phyloP scores from a whole-genome alignment of 768 basidiomycete genomes.

The Russula brevipes region DNA sequence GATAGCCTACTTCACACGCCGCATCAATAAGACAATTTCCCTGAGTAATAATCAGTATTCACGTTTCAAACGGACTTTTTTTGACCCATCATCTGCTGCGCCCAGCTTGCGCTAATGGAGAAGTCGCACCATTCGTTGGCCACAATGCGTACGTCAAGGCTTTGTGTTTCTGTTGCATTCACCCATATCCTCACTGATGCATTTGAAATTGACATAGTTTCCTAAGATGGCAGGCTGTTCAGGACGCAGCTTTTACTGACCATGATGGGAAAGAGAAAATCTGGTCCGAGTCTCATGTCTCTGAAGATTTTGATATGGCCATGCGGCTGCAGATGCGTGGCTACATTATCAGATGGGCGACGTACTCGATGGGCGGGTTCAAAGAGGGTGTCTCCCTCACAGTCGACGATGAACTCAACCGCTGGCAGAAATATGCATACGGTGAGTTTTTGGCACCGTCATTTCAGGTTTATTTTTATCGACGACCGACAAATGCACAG shows the following conservation, averaged over 20 bases:
- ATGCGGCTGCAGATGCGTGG: conserved; percentile 53
- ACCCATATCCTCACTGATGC: not conserved
- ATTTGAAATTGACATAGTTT: conserved; percentile 29
- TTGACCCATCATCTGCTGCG: not conserved
- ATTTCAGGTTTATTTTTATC: not conserved
- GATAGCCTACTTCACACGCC: conserved; percentile 45
- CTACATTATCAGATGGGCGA: conserved; percentile 61
- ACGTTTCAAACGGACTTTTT: not conserved
- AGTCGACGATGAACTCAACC: conserved; percentile 82
- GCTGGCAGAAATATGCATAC: conserved; percentile 89
- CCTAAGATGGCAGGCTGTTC: conserved; percentile 53
- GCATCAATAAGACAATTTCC: conserved; percentile 44
- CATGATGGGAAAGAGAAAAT: conserved; percentile 49
- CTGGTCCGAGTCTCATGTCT: conserved; percentile 64
- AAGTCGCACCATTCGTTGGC: conserved; percentile 43
- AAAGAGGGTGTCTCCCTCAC: conserved; percentile 91
- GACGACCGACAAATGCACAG: conserved; percentile 30
- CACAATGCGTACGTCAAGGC: conserved; percentile 36
- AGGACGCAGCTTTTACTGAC: conserved; percentile 51
- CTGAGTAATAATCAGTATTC: conserved; percentile 27
- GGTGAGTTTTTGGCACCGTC: conserved; percentile 37
- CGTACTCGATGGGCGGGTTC: conserved; percentile 78
- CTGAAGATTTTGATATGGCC: conserved; percentile 69
- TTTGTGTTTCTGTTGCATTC: not conserved
- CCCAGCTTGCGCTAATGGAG: conserved; percentile 39